phyloP scores from a whole-genome alignment of 768 basidiomycete species.

The Lactarius sanguifluus region DNA sequence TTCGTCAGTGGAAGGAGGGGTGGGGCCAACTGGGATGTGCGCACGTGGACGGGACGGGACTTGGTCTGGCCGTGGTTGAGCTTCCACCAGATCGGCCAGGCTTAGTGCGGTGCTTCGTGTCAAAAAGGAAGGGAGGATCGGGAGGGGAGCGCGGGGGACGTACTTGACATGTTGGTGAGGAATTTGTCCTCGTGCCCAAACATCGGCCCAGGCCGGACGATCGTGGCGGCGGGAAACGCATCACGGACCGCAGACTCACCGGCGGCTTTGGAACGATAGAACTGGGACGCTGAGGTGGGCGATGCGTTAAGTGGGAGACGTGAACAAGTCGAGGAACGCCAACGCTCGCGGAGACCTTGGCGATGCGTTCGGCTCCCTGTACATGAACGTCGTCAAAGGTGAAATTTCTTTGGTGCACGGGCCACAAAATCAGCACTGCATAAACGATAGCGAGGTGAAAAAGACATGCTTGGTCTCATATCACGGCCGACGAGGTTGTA shows the following conservation, averaged over 20 bases:
- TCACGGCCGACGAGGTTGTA: slow-evolving; percentile 95
- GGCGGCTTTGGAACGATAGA: slow-evolving; percentile 87
- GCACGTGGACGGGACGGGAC: slow-evolving; percentile 89
- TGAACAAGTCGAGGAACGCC: slow-evolving; percentile 89
- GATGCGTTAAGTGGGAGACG: slow-evolving; percentile 87
- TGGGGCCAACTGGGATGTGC: slow-evolving; percentile 27
- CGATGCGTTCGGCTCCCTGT: slow-evolving; percentile 80
- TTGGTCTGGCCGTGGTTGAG: slow-evolving; percentile 85
- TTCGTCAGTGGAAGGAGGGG: slow-evolving; percentile 3
- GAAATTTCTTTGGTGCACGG: slow-evolving; percentile 70
- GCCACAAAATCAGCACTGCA: neutral
- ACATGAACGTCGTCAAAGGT: slow-evolving; percentile 79
- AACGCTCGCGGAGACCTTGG: slow-evolving; percentile 69
- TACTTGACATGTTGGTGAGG: slow-evolving; percentile 88
- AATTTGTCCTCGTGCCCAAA: slow-evolving; percentile 96
- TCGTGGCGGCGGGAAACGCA: slow-evolving; percentile 82
- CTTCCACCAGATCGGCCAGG: slow-evolving; percentile 92
- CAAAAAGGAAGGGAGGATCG: slow-evolving; percentile 23
- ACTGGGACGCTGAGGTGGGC: slow-evolving; percentile 69
- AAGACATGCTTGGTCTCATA: slow-evolving; percentile 86
- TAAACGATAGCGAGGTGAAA: neutral
- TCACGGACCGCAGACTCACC: slow-evolving; percentile 86
- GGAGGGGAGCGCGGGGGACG: slow-evolving; percentile 37
- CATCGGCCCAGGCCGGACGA: slow-evolving; percentile 82
- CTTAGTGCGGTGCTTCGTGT: slow-evolving; percentile 41